Base-by-base conservation (phyloP, 2,329 filamentous ascomycete species). In the Nigrospora sphaerica region DNA sequence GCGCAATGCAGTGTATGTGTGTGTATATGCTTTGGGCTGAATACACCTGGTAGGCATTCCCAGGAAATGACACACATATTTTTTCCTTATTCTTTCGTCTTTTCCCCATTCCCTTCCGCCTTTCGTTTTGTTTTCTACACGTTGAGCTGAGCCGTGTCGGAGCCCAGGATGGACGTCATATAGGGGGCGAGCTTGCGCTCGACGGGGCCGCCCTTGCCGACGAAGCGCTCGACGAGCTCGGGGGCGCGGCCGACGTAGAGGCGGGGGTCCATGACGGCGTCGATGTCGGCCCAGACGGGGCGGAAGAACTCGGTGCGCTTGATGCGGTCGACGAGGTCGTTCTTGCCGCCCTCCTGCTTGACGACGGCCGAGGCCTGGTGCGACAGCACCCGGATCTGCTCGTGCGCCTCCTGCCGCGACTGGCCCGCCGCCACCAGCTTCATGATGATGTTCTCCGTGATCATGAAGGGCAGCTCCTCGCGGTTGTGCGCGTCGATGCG, bases 251-350 rank as follows among this genome's bases (percentile, higher is more conserved):
- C 73, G 14, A 61, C 66, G 55, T 71, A 77, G 39, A 77, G 64
- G 57, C 75, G 75, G 1, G 86, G 73, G 51, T 85, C 75, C 41
- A 91, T 67, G 67, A 91, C 75, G 37, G 62, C 67, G 52, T 89
- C 85, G 31, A 91, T 69, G 52, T 91, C 83, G 41, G 60, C 72
- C 72, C 80, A 80, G 52, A 92, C 81, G 1, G 85, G 77, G 61
- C 75, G 72, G 71, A 95, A 95, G 73, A 87, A 95, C 38, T 80
- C 71, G 37, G 75, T 84, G 44, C 68, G 72, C 62, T 79, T 80
- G 61, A 96, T 90, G 13, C 90, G 73, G 52, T 88, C 81, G 13
- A 95, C 80, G 3, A 95, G 74, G 62, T 95, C 89, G 60, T 95
- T 95, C 45, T 79, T 70, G 55, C 48, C 48, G 34, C 49, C 63